Base-by-base conservation (phyloP, 768 basidiomycete genomes). In the Lentinus tigrinus region DNA sequence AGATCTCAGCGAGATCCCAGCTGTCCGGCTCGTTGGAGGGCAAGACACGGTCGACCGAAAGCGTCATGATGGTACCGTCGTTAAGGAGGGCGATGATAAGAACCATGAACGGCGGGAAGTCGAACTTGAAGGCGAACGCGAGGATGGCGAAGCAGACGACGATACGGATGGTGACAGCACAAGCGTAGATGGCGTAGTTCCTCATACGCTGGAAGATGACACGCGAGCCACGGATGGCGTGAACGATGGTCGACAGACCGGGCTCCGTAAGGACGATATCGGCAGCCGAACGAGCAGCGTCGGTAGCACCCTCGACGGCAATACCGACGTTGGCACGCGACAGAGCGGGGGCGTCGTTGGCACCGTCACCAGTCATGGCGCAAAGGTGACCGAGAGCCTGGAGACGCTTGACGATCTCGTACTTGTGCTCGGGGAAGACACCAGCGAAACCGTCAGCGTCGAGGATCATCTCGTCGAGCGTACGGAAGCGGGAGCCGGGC, bases 71-170 rank as follows among this genome's bases (percentile, higher is more conserved):
- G 62, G 96, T 98, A 71, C 96, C 96, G 71, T 98, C 96, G 74
- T 98, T 98, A 66, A 97, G 79, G 37, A 98, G 82, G 57, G 96
- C 96, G 64, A 98, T 95, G 74, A 98, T 93, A 73, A 98, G 89
- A 65, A 98, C 87, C 96, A 98, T 98, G 85, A 98, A 98, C 13
- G 96, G 94, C 64, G 96, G 96, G 93, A 98, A 98, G 75, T 97
- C 91, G 76, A 96, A 95, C 80, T 88, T 85, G 87, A 95, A 98
- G 36, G 88, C 88, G 74, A 98, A 98, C 43, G 93, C 91, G 72
- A 98, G 81, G 78, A 97, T 87, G 61, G 94, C 87, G 77, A 98
- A 98, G 76, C 92, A 96, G 65, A 97, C 91, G 64, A 98, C 95
- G 74, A 98, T 96, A 89, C 95, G 95, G 76, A 97, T 97, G 60